Percentiles rank a stretch among this genome's conserved stretches.
Evolutionary conservation across 2,329 filamentous ascomycete species (phyloP).

Genomic region (Diaporthe velutina): DNA sequence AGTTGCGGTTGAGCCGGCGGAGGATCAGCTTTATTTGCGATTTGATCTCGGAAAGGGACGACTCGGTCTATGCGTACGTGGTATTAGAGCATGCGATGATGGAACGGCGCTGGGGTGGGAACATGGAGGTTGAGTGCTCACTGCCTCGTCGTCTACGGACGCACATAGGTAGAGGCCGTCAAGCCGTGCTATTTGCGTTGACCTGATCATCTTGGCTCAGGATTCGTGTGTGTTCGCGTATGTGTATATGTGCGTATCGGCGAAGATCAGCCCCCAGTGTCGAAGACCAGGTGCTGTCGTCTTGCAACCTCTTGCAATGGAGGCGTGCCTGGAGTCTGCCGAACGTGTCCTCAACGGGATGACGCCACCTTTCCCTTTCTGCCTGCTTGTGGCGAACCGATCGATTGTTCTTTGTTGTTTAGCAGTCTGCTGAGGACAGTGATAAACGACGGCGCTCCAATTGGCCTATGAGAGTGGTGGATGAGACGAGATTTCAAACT

Average conservation of each 20-base stretch:
- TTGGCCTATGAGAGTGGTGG: background rate
- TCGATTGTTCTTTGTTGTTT: background rate
- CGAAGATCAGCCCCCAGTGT: background rate
- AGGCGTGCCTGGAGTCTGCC: background rate
- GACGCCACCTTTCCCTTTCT: constrained; percentile 18
- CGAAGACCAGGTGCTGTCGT: background rate
- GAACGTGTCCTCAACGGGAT: constrained; percentile 37
- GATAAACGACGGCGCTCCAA: background rate
- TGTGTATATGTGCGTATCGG: background rate
- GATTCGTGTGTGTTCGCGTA: background rate
- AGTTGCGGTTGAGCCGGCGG: constrained; percentile 87
- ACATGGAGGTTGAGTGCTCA: constrained; percentile 49
- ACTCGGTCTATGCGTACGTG: constrained; percentile 67
- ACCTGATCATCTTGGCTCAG: constrained; percentile 78
- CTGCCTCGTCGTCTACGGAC: constrained; percentile 91
- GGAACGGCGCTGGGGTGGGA: constrained; percentile 35
- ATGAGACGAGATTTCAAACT: background rate
- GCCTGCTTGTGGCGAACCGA: background rate
- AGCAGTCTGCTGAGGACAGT: background rate
- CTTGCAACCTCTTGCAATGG: background rate
- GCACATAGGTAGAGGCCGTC: constrained; percentile 97
- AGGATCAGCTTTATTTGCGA: constrained; percentile 91
- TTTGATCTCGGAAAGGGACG: constrained; percentile 88
- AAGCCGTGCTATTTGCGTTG: constrained; percentile 93
- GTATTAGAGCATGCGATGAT: constrained; percentile 21